Evolutionary conservation across 73 alveolate genomes (phyloP), one percentile per base, ranked within the genome.

Genomic region (Paramecium sonneborni): DNA sequence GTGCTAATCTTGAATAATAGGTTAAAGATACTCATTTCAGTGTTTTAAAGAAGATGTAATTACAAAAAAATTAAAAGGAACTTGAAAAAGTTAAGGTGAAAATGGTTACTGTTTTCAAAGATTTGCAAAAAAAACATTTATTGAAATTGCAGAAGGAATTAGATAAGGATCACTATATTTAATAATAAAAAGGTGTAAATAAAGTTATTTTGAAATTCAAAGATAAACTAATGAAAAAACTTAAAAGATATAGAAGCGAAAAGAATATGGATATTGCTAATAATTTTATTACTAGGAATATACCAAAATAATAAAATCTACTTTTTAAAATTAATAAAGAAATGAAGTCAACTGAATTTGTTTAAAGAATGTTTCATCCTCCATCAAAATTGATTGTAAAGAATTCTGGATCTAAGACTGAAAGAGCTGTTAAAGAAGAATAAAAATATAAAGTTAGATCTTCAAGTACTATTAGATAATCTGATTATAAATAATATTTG

Each of bases 311-410:
- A 41, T 18, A 8, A 20, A 41, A 18, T 37, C 34, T 79, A 3
- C 18, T 79, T 3, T 79, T 79, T 44, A 79, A 79, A 79, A 79
- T 79, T 5, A 79, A 79, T 34, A 79, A 79, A 30, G 76, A 79
- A 79, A 43, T 79, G 41, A 79, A 46, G 9, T 32, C 44, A 1
- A 79, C 90, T 0, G 90, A 79, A 34, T 79, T 30, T 24, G 43
- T 79, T 24, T 20, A 79, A 79, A 46, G 90, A 21, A 5, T 79
- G 15, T 79, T 79, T 79, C 90, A 79, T 79, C 90, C 90, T 0
- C 69, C 90, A 43, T 79, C 90, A 9, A 79, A 79, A 44, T 28
- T 79, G 8, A 39, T 79, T 9, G 41, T 79, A 20, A 26, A 18
- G 9, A 21, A 39, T 21, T 24, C 46, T 43, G 87, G 58, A 20